Conservation (phyloP, 371 early-diverging fungal genomes). For the Rhizopus stolonifer region DNA sequence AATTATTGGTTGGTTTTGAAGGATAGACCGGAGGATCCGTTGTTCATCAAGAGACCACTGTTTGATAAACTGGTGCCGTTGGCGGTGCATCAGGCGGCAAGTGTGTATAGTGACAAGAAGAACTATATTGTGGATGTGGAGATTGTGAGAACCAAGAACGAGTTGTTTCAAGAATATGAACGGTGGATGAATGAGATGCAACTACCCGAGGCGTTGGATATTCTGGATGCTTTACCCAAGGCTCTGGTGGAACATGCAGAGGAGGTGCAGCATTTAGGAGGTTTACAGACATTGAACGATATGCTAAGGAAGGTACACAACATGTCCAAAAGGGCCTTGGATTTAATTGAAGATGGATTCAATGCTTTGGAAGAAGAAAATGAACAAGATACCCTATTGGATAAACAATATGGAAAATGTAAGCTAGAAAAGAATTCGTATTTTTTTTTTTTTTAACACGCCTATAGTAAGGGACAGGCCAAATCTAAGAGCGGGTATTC, state of each 20-base stretch:
- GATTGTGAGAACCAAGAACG: conserved; percentile 60
- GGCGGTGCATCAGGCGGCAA: conserved; percentile 86
- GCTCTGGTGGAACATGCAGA: conserved; percentile 63
- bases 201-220: conserved; percentile 36
- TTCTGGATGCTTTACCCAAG: conserved; percentile 64
- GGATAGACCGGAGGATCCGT: conserved; percentile 23
- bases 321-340: conserved; percentile 50
- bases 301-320: conserved; percentile 60
- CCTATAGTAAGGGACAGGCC: conserved; percentile 65
- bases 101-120: conserved; percentile 76
- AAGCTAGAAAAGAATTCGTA: conserved; percentile 11
- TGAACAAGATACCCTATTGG: conserved; percentile 65
- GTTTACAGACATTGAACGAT: conserved; percentile 60
- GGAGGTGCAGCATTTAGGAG: conserved; percentile 75
- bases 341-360: conserved; percentile 65
- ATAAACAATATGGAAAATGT: conserved; percentile 50
- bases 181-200: conserved; percentile 40
- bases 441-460: too few species aligned
- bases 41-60: conserved; percentile 67
- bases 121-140: conserved; percentile 69
- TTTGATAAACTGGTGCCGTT: conserved; percentile 87
- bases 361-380: conserved; percentile 71
- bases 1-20: conserved; percentile 24
- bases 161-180: conserved; percentile 59
- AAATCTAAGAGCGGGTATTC: conserved; percentile 60